phyloP scores from a whole-genome alignment of 352 stramenopile species.

The Phytophthora uliginosa region DNA sequence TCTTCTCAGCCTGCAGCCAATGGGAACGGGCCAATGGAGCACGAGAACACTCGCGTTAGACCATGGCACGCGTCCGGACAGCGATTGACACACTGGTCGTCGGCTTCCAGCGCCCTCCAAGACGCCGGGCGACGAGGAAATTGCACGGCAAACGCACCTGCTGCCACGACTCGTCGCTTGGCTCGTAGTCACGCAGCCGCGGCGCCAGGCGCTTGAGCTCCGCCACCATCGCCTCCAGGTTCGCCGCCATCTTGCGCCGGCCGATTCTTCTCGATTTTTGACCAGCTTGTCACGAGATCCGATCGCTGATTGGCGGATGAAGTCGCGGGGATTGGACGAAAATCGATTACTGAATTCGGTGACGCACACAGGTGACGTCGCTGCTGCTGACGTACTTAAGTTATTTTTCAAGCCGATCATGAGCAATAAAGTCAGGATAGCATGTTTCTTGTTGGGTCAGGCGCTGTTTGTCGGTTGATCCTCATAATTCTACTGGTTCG shows the following conservation, averaged over 20 bases:
- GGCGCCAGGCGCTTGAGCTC: slow-evolving; percentile 69
- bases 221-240: slow-evolving; percentile 47
- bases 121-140: not conserved
- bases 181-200: slow-evolving; percentile 71
- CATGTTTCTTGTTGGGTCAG: too few relatives aligned
- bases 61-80: not conserved
- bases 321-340: slow-evolving; percentile 1
- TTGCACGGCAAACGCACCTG: slow-evolving; percentile 39
- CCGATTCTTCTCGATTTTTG: slow-evolving; percentile 13
- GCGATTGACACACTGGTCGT: not conserved
- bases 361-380: not conserved
- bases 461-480: not conserved
- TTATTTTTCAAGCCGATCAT: too few relatives aligned
- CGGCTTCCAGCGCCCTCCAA: not conserved
- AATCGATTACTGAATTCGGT: not conserved
- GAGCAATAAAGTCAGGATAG: too few relatives aligned
- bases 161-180: slow-evolving; percentile 61
- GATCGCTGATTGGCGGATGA: not conserved
- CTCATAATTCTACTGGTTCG: slow-evolving; percentile 5
- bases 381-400: not conserved
- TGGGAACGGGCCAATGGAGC: not conserved
- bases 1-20: slow-evolving; percentile 57
- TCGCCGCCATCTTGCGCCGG: slow-evolving; percentile 29
- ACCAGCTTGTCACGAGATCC: not conserved
- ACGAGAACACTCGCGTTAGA: slow-evolving; percentile 1